These are phyloP conservation scores for Monilinia fructicola DNA, from an alignment of 2,329 filamentous ascomycete species.

Conservation along the genomic window DNA sequence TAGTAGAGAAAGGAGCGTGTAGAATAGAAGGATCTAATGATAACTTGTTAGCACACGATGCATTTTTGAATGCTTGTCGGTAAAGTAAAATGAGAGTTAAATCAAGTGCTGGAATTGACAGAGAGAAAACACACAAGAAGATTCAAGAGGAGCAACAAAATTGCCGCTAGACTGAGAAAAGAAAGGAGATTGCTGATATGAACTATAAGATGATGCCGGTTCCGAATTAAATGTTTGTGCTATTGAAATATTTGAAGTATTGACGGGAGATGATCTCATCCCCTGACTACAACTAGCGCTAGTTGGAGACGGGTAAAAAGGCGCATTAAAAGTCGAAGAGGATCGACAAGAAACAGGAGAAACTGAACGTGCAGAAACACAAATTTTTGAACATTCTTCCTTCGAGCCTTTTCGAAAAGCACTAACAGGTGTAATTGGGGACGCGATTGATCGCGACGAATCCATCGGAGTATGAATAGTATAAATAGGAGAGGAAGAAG, in stretches of 20 bases:
- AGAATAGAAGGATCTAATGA: slow-evolving; percentile 40
- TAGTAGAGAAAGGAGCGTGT: slow-evolving; percentile 34
- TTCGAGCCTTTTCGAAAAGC: slow-evolving; percentile 28
- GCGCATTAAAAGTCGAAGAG: slow-evolving; percentile 33
- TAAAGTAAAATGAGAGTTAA: neutral
- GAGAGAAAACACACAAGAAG: slow-evolving; percentile 53
- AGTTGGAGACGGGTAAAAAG: slow-evolving; percentile 32
- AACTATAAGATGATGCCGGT: slow-evolving; percentile 28
- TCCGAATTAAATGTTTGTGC: slow-evolving; percentile 30
- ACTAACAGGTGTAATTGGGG: slow-evolving; percentile 37
- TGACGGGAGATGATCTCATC: slow-evolving; percentile 31
- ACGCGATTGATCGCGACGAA: slow-evolving; percentile 33
- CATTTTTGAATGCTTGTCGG: slow-evolving; percentile 7
- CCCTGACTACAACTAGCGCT: slow-evolving; percentile 31
- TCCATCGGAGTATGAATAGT: slow-evolving; percentile 33
- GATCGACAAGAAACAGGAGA: slow-evolving; percentile 38
- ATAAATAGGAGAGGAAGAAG: slow-evolving; percentile 37
- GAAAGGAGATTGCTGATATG: slow-evolving; percentile 46
- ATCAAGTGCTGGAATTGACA: slow-evolving; percentile 37
- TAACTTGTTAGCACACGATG: slow-evolving; percentile 32
- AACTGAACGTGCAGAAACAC: slow-evolving; percentile 41
- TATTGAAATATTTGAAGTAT: slow-evolving; percentile 24
- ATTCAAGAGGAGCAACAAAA: slow-evolving; percentile 53
- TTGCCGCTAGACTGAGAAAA: slow-evolving; percentile 55
- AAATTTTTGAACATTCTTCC: slow-evolving; percentile 40